Percentiles rank a stretch among this genome's conserved stretches.
These are phyloP conservation scores for Phytopythium helicoides DNA, from an alignment of 352 stramenopile species.

Conservation along the genomic window DNA sequence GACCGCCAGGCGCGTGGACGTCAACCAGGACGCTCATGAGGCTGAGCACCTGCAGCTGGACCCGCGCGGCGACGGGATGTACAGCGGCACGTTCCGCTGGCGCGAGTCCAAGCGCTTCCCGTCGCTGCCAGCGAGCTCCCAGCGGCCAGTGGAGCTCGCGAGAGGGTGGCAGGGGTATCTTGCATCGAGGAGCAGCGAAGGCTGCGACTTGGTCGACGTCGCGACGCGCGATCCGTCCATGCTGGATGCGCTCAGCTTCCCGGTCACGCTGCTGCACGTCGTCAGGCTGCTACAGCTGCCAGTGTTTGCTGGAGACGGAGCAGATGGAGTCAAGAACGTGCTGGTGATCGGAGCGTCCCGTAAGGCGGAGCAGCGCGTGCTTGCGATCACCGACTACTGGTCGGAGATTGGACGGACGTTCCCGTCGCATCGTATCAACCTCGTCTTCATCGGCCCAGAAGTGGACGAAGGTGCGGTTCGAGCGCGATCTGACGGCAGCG, in stretches of 20 bases:
- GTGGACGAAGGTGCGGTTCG: conserved; percentile 17
- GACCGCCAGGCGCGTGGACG: background rate
- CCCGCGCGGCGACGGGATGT: conserved; percentile 69
- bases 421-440: conserved; percentile 21
- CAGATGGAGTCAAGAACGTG: conserved; percentile 19
- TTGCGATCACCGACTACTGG: conserved; percentile 69
- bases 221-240: conserved; percentile 57
- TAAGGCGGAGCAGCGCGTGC: conserved; percentile 74
- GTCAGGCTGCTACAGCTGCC: conserved; percentile 28
- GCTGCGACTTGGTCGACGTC: conserved; percentile 27
- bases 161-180: conserved; percentile 61
- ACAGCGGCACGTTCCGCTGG: conserved; percentile 80
- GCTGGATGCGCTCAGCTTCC: conserved; percentile 74
- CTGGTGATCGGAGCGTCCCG: conserved; percentile 58
- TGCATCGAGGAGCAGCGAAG: conserved; percentile 16
- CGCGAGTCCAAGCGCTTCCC: conserved; percentile 62
- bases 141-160: conserved; percentile 12
- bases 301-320: background rate
- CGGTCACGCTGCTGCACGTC: conserved; percentile 56
- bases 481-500: conserved; percentile 1
- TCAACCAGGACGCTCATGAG: conserved; percentile 5
- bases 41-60: conserved; percentile 52
- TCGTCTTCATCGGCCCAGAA: conserved; percentile 72
- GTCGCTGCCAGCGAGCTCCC: conserved; percentile 17
- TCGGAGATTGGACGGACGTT: conserved; percentile 45